Evolutionary conservation across 495 filamentous ascomycete species (phyloP).

Genomic region (Aspergillus wentii): DNA sequence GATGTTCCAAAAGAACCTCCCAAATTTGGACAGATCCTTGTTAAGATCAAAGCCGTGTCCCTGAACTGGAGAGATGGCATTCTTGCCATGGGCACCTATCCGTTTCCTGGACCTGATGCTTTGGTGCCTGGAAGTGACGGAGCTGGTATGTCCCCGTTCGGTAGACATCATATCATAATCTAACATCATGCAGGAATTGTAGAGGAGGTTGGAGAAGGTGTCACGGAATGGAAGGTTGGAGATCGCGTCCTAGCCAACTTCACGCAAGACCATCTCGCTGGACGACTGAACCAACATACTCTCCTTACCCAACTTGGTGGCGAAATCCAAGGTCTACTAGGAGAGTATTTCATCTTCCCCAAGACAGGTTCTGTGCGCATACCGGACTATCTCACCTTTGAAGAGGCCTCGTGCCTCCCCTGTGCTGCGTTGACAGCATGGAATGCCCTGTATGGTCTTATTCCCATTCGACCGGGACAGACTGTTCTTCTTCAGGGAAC

Average conservation of each 20-base stretch:
- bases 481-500: conserved; percentile 31
- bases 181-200: conserved; percentile 43
- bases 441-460: conserved; percentile 28
- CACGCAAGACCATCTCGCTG: conserved; percentile 34
- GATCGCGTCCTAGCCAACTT: conserved; percentile 37
- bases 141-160: conserved; percentile 1
- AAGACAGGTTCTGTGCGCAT: conserved; percentile 16
- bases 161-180: not conserved
- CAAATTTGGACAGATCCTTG: conserved; percentile 25
- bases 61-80: conserved; percentile 69
- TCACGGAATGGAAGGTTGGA: conserved; percentile 39
- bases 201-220: conserved; percentile 34
- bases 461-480: conserved; percentile 16
- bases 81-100: conserved; percentile 46
- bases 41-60: conserved; percentile 59
- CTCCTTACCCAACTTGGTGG: conserved; percentile 31
- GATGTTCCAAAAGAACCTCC: not conserved
- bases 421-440: conserved; percentile 37
- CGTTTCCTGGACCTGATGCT: not conserved
- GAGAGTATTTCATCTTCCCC: conserved; percentile 31
- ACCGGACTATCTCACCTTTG: conserved; percentile 21
- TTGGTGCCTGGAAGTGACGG: conserved; percentile 4
- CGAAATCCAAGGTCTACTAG: conserved; percentile 31
- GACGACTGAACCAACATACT: conserved; percentile 26
- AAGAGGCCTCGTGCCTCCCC: conserved; percentile 24